Conservation (phyloP, 1,284 basidiomycete genomes). For the Puccinia hordei region DNA sequence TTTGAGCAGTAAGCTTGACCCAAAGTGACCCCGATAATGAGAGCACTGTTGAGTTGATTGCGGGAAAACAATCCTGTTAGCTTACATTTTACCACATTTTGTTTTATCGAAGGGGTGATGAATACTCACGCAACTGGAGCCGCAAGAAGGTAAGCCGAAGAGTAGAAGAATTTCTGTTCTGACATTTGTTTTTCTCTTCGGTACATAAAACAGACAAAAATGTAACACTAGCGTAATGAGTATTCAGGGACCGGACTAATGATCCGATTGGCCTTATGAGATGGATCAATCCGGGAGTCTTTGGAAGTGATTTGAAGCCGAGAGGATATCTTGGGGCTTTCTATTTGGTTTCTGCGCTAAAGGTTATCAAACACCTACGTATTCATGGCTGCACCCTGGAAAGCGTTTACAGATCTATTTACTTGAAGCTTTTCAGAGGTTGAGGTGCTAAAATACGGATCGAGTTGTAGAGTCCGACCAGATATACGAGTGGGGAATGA, state of each 20-base stretch:
- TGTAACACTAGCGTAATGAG: neutral
- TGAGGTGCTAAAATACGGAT: neutral
- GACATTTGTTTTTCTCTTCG: neutral
- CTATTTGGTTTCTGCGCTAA: neutral
- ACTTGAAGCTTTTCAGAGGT: constrained; percentile 11
- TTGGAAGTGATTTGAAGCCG: constrained; percentile 3
- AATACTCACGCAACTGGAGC: constrained; percentile 20
- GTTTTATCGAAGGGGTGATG: too few species aligned
- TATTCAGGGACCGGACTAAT: neutral
- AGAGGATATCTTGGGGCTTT: constrained; percentile 8
- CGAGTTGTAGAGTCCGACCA: neutral
- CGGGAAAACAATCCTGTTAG: neutral
- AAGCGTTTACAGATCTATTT: neutral
- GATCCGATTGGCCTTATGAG: neutral
- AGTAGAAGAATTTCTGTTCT: constrained; percentile 14
- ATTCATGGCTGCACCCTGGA: neutral
- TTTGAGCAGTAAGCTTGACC: neutral
- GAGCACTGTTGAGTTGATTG: neutral
- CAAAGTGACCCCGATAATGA: constrained; percentile 15
- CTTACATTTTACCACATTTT: neutral
- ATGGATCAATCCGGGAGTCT: neutral
- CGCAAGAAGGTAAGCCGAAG: constrained; percentile 15
- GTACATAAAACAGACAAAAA: neutral
- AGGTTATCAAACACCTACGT: constrained; percentile 2
- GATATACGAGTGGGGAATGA: neutral